phyloP scores from a whole-genome alignment of 495 filamentous ascomycete species.

The Evernia prunastri region DNA sequence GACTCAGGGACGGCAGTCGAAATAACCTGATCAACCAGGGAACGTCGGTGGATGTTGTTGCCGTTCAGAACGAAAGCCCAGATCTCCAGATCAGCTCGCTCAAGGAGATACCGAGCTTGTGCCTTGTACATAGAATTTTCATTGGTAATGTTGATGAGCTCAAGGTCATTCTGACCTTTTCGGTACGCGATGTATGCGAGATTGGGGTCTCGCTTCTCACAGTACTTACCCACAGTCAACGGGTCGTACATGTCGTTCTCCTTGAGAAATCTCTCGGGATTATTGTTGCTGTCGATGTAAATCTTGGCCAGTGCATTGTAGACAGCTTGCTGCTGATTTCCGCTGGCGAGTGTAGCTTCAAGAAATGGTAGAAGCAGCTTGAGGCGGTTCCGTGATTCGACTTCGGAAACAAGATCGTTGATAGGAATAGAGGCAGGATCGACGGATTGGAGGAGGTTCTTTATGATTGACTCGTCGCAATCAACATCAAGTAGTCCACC shows the following conservation, averaged over 20 bases:
- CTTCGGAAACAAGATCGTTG: slow-evolving; percentile 90
- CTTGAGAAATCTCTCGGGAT: slow-evolving; percentile 96
- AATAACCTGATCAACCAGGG: slow-evolving; percentile 93
- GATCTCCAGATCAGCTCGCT: slow-evolving; percentile 81
- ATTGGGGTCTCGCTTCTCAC: slow-evolving; percentile 97
- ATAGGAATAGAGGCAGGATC: slow-evolving; percentile 83
- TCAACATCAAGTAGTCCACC: slow-evolving; percentile 96
- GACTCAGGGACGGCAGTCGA: slow-evolving; percentile 94
- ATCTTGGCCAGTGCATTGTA: slow-evolving; percentile 99
- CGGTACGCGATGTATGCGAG: slow-evolving; percentile 91
- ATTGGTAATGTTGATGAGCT: slow-evolving; percentile 95
- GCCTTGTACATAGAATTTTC: slow-evolving; percentile 99
- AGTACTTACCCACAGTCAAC: slow-evolving; percentile 91
- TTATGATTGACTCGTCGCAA: slow-evolving; percentile 93
- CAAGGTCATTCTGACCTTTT: slow-evolving; percentile 96
- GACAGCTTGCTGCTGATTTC: slow-evolving; percentile 95
- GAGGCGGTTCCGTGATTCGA: slow-evolving; percentile 89
- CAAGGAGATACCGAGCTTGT: slow-evolving; percentile 90
- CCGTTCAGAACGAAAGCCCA: slow-evolving; percentile 92
- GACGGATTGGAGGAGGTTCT: slow-evolving; percentile 82
- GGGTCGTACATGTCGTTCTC: slow-evolving; percentile 98
- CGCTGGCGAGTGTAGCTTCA: slow-evolving; percentile 79
- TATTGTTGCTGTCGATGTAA: slow-evolving; percentile 99
- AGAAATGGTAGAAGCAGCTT: slow-evolving; percentile 96
- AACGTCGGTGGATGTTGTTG: slow-evolving; percentile 90